Percentiles rank a stretch among this genome's conserved stretches.
These are phyloP conservation scores for Xylaria longipes DNA, from an alignment of 495 filamentous ascomycete species.

Conservation along the genomic window DNA sequence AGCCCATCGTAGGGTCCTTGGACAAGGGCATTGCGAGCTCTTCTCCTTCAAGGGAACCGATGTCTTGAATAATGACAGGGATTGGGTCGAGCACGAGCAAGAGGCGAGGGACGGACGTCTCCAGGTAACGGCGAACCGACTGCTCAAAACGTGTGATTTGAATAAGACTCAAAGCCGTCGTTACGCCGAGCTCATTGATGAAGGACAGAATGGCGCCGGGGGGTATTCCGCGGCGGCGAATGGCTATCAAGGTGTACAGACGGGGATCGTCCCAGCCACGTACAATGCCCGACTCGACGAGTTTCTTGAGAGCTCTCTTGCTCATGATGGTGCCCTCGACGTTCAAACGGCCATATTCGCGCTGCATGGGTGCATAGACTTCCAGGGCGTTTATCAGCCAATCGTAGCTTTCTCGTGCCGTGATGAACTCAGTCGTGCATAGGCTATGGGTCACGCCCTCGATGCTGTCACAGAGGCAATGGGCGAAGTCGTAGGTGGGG, in stretches of 20 bases:
- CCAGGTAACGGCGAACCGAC: constrained; percentile 79
- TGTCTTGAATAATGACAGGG: constrained; percentile 77
- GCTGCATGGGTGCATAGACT: constrained; percentile 71
- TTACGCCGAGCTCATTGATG: constrained; percentile 87
- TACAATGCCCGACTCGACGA: constrained; percentile 76
- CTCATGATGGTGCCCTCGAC: constrained; percentile 81
- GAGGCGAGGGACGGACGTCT: constrained; percentile 81
- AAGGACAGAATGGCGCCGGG: constrained; percentile 87
- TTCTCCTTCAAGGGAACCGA: constrained; percentile 64
- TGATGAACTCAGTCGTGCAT: constrained; percentile 86
- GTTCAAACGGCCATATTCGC: constrained; percentile 75
- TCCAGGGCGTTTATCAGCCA: constrained; percentile 78
- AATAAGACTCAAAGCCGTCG: constrained; percentile 74
- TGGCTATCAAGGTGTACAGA: constrained; percentile 85
- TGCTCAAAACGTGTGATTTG: constrained; percentile 78
- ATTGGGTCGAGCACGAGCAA: constrained; percentile 88
- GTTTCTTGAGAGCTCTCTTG: constrained; percentile 79
- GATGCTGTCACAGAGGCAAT: constrained; percentile 83
- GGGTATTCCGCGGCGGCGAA: constrained; percentile 82
- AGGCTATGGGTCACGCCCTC: constrained; percentile 88
- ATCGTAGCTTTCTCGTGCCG: constrained; percentile 79
- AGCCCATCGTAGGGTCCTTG: constrained; percentile 70
- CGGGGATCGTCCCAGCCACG: constrained; percentile 89
- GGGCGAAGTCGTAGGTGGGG: constrained; percentile 90
- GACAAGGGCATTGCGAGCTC: constrained; percentile 71